phyloP scores from a whole-genome alignment of 2,329 filamentous ascomycete species.

The Madurella fahalii region DNA sequence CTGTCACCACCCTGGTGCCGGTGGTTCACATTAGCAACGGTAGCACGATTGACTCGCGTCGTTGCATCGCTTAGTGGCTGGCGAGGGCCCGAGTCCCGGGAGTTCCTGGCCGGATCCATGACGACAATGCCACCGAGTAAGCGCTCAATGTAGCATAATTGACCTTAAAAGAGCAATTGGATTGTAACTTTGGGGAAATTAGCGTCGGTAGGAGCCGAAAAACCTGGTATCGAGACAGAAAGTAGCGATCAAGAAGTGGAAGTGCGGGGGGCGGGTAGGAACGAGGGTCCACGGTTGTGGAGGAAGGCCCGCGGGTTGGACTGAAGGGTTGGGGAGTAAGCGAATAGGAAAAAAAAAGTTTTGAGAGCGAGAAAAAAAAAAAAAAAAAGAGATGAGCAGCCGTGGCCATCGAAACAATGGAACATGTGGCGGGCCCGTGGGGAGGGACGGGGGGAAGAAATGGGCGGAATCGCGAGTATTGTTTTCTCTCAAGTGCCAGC shows the following conservation, averaged over 20 bases:
- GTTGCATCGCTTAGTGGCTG: conserved; percentile 31
- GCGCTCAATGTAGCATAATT: neutral
- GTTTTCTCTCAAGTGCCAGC: neutral
- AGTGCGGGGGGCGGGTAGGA: neutral
- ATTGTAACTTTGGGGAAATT: neutral
- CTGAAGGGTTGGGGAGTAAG: neutral
- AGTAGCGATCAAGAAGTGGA: neutral
- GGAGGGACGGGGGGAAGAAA: conserved; percentile 1
- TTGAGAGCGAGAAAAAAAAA: neutral
- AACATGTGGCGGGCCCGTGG: conserved; percentile 2
- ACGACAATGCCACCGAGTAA: neutral
- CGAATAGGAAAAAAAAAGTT: neutral
- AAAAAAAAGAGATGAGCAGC: neutral
- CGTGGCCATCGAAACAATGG: neutral
- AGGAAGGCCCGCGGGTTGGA: neutral
- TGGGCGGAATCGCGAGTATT: neutral
- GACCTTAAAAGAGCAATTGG: neutral
- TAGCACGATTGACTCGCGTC: conserved; percentile 27
- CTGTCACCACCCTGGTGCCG: conserved; percentile 12
- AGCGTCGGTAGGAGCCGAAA: neutral
- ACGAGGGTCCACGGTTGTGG: too few relatives aligned
- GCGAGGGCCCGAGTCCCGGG: conserved; percentile 20
- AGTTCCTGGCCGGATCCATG: conserved; percentile 26
- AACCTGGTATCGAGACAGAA: neutral
- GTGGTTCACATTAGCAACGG: conserved; percentile 14